Base-by-base conservation (phyloP, 805 yeast species). In the Candida nemodendra region DNA sequence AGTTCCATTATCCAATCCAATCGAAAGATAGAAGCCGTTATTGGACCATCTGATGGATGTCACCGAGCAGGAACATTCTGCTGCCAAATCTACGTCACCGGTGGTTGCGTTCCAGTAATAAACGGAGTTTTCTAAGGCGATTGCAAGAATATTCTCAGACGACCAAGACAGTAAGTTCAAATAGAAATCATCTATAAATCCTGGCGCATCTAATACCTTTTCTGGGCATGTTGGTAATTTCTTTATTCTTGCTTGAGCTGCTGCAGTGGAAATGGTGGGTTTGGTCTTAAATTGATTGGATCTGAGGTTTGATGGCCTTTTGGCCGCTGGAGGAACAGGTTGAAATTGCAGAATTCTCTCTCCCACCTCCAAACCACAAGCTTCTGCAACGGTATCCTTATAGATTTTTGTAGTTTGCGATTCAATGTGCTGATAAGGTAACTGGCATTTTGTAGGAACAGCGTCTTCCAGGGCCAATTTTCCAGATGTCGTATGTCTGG, bases 181-280 rank as follows among this genome's bases (percentile, higher is more conserved):
- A 59, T 91, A 93, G 61, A 89, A 93, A 65, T 93, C 99, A 61
- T 93, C 96, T 16, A 83, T 74, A 41, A 90, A 73, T 0, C 96
- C 96, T 0, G 99, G 99, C 0, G 98, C 99, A 64, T 93, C 99
- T 27, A 93, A 69, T 1, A 93, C 95, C 46, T 95, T 75, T 48
- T 87, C 96, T 1, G 99, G 98, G 23, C 87, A 85, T 0, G 87
- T 78, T 18, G 95, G 87, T 32, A 93, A 73, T 50, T 80, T 81
- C 48, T 95, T 78, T 33, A 86, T 76, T 52, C 89, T 69, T 13
- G 84, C 79, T 25, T 79, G 71, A 4, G 83, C 84, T 18, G 74
- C 68, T 9, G 72, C 64, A 0, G 80, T 49, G 4, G 64, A 56
- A 11, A 57, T 53, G 42, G 44, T 45, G 36, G 42, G 51, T 39